Evolutionary conservation across 2,329 filamentous ascomycete genomes (phyloP), one percentile per base, ranked within the genome.

Genomic region (Fusarium paranaense): DNA sequence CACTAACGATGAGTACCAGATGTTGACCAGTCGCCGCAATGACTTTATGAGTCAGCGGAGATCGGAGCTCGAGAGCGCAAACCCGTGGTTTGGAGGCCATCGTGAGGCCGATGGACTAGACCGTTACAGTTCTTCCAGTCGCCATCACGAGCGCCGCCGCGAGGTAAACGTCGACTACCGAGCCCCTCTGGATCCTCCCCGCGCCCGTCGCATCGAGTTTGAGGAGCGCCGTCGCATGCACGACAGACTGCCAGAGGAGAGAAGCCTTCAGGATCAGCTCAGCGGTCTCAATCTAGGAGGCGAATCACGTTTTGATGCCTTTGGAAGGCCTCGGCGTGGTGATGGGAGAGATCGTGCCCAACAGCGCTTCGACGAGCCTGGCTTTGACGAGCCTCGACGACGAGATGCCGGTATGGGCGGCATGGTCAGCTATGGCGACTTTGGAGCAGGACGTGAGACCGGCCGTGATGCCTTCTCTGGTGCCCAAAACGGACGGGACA

Each of bases 1-100:
- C 4, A 33, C 77, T 13, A 18, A 62, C 16, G 18, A 27, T 4
- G 65, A 74, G 65, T 78, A 68, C 25, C 14, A 37, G 1, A 18
- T 2, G 3, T 56, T 80, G 50, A 20, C 33, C 37, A 1, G 4
- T 0, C 42, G 18, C 13, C 70, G 77, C 5, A 22, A 50, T 18
- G 45, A 50, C 9, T 50, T 30, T n/a, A 30, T 50, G 2, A 50
- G 16, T 8, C 25, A 18, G 25, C 45, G 45, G 10, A 13, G 22
- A 6, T 1, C 10, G 25, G 25, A 50, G 45, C 45, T 50, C 16
- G 16, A 50, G 25, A 30, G 3, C 5, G 3, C 5, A 18, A 30
- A 50, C 25, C 16, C 25, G 3, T 50, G 25, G 25, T 50, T 30
- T 30, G 25, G 45, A 30, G 10, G 25, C 6, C 6, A 27, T 4